Conservation (phyloP, 495 filamentous ascomycete species). For the Bacidia gigantensis region DNA sequence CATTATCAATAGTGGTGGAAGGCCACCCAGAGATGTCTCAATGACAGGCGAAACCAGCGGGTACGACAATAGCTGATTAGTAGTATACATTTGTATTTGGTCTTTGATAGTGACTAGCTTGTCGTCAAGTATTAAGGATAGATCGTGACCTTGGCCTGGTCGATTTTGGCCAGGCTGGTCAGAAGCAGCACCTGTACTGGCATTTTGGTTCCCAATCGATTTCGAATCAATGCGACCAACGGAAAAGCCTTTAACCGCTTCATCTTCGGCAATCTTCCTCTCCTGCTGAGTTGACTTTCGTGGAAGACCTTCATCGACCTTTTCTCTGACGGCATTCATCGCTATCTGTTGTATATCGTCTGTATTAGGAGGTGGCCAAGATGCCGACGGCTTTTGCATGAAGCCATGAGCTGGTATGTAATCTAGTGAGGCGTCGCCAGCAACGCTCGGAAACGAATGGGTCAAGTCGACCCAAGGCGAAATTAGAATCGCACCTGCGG, state of each 20-base stretch:
- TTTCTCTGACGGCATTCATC: conserved; percentile 25
- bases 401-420: conserved; percentile 85
- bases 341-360: conserved; percentile 42
- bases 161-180: conserved; percentile 20
- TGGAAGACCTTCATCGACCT: conserved; percentile 22
- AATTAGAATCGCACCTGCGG: conserved; percentile 79
- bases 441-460: conserved; percentile 85
- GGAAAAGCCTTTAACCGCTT: conserved; percentile 30
- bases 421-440: conserved; percentile 55
- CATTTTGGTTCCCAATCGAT: conserved; percentile 14
- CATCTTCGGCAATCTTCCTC: conserved; percentile 17
- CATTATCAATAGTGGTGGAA: conserved; percentile 75
- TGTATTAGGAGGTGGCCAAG: conserved; percentile 83
- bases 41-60: conserved; percentile 80
- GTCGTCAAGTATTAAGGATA: conserved; percentile 57
- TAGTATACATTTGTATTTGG: conserved; percentile 90
- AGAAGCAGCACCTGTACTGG: conserved; percentile 10
- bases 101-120: conserved; percentile 62
- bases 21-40: conserved; percentile 73
- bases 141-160: conserved; percentile 26
- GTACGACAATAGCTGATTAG: conserved; percentile 74
- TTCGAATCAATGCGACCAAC: conserved; percentile 19
- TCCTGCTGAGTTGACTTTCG: conserved; percentile 21
- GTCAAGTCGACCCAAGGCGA: conserved; percentile 91
- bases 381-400: conserved; percentile 62